Evolutionary conservation across 192 early-diverging fungal genomes (phyloP), one percentile per base, ranked within the genome.

Genomic region (Glomus cerebriforme): DNA sequence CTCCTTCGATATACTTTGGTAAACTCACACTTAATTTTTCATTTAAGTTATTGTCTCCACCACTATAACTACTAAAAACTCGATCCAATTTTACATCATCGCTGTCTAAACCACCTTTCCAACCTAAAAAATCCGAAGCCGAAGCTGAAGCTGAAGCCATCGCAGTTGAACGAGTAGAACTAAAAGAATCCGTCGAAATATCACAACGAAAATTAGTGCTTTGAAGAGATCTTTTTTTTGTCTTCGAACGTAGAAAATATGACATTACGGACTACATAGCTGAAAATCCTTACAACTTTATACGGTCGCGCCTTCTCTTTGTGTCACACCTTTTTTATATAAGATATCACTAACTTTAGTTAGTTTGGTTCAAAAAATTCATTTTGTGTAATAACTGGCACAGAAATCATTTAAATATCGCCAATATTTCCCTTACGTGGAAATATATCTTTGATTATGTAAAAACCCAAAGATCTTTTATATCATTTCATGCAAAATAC

Each of bases 1-100:
- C 75, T 26, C n/a, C 59, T 66, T 77, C 75, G n/a, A 77, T 77
- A 34, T 77, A 77, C 7, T 77, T 64, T 19, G 62, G 75, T 29
- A 77, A 58, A 27, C n/a, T 62, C 10, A 75, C 54, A 31, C 73
- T 54, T 54, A 54, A 4, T 6, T 22, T 54, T 19, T 54, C 17
- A 17, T 17, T 17, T 3, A 54, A n/a, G 19, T 19, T 19, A 54
- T 5, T 1, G 5, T 22, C 6, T 54, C 49, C 49, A 7, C 6
- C 13, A 19, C 49, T 17, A 22, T 7, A 54, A 0, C 49, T 17
- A 54, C 17, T 2, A 54, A 54, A 54, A 22, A 22, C 49, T 54
- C 19, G 49, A 54, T 54, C 49, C 19, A 54, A 17, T 22, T 22
- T 22, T 22, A 22, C 19, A 0, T 54, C 19, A 54, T 54, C 49